These are phyloP conservation scores for Phytophthora podocarpi DNA, from an alignment of 352 stramenopile genomes.

Conservation along the genomic window DNA sequence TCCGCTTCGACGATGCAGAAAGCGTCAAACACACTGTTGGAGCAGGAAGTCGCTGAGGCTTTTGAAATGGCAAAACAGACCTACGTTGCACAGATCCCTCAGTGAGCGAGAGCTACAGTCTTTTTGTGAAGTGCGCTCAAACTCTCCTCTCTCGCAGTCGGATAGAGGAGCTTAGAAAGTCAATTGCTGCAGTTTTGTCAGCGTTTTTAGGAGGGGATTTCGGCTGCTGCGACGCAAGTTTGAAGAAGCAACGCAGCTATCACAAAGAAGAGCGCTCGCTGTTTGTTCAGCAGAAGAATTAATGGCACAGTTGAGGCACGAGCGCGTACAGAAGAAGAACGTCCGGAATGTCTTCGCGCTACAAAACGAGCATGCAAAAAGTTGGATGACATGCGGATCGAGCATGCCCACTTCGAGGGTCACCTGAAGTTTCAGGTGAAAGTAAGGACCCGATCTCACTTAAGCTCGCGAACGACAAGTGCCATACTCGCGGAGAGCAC, in stretches of 20 bases:
- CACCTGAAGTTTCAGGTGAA: conserved; percentile 67
- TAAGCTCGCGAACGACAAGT: conserved; percentile 48
- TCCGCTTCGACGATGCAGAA: conserved; percentile 56
- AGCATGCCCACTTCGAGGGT: conserved; percentile 53
- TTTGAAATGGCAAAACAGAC: conserved; percentile 33
- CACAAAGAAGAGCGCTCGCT: conserved; percentile 61
- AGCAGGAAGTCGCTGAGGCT: conserved; percentile 38
- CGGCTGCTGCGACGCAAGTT: conserved; percentile 41
- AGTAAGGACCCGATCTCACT: conserved; percentile 50
- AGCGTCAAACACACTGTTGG: conserved; percentile 46
- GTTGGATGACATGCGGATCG: conserved; percentile 41
- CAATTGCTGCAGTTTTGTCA: conserved; percentile 33
- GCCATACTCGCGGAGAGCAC: conserved; percentile 32
- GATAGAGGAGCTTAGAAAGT: conserved; percentile 50
- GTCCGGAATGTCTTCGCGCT: conserved; percentile 56
- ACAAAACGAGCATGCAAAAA: conserved; percentile 46
- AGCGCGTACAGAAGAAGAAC: conserved; percentile 69
- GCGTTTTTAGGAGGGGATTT: conserved; percentile 38
- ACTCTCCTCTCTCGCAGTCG: conserved; percentile 51
- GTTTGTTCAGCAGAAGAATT: conserved; percentile 59
- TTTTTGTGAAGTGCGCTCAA: conserved; percentile 28
- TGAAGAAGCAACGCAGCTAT: conserved; percentile 56
- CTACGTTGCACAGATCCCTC: conserved; percentile 29
- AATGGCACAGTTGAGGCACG: conserved; percentile 58
- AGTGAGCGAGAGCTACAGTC: conserved; percentile 30